phyloP scores from a whole-genome alignment of 2,329 filamentous ascomycete species.

The Sclerotinia spermophila region DNA sequence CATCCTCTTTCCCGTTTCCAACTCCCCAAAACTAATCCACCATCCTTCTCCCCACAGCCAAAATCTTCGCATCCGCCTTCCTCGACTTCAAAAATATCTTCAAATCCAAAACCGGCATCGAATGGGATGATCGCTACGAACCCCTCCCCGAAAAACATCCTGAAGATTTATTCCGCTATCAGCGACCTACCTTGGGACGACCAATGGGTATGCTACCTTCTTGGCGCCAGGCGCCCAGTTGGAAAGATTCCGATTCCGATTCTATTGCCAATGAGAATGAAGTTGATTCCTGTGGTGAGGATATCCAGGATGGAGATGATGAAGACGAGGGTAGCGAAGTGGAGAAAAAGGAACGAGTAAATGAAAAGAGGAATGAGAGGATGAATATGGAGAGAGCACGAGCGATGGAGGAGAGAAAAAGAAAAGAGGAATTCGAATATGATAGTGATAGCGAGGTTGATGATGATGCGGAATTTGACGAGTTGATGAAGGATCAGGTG shows the following conservation, averaged over 20 bases:
- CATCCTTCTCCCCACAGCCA: slow-evolving; percentile 28
- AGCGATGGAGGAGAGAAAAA: not conserved
- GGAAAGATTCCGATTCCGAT: not conserved
- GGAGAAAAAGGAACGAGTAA: not conserved
- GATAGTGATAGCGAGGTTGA: slow-evolving; percentile 19
- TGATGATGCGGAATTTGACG: not conserved
- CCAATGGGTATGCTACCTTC: slow-evolving; percentile 26
- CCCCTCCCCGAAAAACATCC: not conserved
- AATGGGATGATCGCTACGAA: slow-evolving; percentile 53
- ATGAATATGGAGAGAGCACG: not conserved
- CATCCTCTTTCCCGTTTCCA: too few relatives aligned
- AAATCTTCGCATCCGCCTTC: slow-evolving; percentile 45
- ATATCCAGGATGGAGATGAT: not conserved
- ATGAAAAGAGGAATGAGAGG: not conserved
- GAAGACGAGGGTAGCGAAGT: slow-evolving; percentile 2
- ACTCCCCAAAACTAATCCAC: not conserved
- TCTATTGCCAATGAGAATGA: not conserved
- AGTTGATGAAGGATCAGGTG: not conserved
- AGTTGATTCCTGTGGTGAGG: slow-evolving; percentile 5
- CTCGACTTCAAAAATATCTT: slow-evolving; percentile 56
- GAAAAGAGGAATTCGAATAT: not conserved
- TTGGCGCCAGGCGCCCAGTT: slow-evolving; percentile 12
- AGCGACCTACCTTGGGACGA: slow-evolving; percentile 20
- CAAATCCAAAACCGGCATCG: slow-evolving; percentile 51
- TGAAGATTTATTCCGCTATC: slow-evolving; percentile 21